Evolutionary conservation across 1,284 basidiomycete species (phyloP).

Genomic region (Cutaneotrichosporon arboriforme): DNA sequence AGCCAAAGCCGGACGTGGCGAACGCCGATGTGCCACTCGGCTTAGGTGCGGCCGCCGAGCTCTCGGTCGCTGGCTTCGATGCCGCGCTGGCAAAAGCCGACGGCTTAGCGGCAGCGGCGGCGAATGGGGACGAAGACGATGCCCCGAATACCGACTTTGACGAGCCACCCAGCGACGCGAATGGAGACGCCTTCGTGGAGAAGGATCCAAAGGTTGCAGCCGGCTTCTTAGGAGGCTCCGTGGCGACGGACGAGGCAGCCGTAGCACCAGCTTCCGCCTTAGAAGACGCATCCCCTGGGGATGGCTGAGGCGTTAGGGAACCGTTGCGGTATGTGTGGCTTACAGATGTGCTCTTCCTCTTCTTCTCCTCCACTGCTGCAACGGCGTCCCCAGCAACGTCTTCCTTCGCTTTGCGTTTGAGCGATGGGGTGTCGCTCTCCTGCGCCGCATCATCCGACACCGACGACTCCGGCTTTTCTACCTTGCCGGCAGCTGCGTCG

Average conservation of each 20-base stretch:
- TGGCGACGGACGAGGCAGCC: slow-evolving; percentile 3
- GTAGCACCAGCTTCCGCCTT: neutral
- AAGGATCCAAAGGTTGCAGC: slow-evolving; percentile 57
- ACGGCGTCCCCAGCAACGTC: slow-evolving; percentile 19
- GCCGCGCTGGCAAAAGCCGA: slow-evolving; percentile 12
- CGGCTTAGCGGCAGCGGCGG: slow-evolving; percentile 14
- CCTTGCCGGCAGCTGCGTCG: slow-evolving; percentile 7
- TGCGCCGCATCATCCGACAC: slow-evolving; percentile 8
- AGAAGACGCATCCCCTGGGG: neutral
- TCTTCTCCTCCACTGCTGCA: slow-evolving; percentile 23
- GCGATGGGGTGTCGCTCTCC: slow-evolving; percentile 15
- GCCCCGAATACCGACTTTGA: neutral
- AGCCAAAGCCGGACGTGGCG: slow-evolving; percentile 32
- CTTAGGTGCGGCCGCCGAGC: slow-evolving; percentile 11
- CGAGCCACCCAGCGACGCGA: slow-evolving; percentile 27
- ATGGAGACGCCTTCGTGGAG: slow-evolving; percentile 25
- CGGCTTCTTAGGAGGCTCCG: slow-evolving; percentile 28
- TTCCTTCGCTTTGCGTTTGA: slow-evolving; percentile 40
- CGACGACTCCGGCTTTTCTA: slow-evolving; percentile 9
- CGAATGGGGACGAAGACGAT: slow-evolving; percentile 9
- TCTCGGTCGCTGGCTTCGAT: slow-evolving; percentile 12
- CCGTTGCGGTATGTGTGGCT: slow-evolving; percentile 1
- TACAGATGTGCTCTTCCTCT: slow-evolving; percentile 20
- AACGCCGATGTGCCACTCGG: slow-evolving; percentile 9
- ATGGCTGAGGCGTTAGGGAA: neutral